A percentile compares a stretch with the other conserved stretches of the same genome.
Evolutionary conservation across 2,329 filamentous ascomycete species (phyloP).

Genomic region (Penicillium sp.): DNA sequence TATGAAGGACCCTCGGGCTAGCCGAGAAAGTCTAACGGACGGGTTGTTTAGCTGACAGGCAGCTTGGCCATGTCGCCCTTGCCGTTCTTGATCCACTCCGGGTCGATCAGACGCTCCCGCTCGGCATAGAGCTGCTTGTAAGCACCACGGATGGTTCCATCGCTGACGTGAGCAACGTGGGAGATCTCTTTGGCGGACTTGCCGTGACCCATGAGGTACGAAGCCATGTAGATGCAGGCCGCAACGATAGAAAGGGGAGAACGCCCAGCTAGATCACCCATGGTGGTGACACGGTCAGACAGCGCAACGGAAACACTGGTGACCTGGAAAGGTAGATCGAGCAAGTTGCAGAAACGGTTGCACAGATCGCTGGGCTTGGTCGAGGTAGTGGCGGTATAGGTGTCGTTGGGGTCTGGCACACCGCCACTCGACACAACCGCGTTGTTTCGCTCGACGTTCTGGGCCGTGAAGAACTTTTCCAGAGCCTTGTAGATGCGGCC

Average conservation of each 20-base stretch:
- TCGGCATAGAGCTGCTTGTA: slow-evolving; percentile 83
- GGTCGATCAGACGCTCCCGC: slow-evolving; percentile 69
- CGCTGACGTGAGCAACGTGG: slow-evolving; percentile 79
- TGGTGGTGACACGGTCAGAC: slow-evolving; percentile 71
- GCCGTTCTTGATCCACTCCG: slow-evolving; percentile 70
- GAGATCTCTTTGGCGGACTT: slow-evolving; percentile 86
- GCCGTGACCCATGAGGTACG: slow-evolving; percentile 75
- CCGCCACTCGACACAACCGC: slow-evolving; percentile 52
- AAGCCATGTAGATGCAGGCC: slow-evolving; percentile 95
- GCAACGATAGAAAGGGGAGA: slow-evolving; percentile 92
- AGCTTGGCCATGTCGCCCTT: slow-evolving; percentile 69
- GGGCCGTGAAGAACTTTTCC: slow-evolving; percentile 78
- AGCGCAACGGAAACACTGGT: slow-evolving; percentile 77
- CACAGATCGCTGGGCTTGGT: slow-evolving; percentile 82
- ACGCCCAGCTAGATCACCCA: slow-evolving; percentile 81
- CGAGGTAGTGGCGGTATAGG: slow-evolving; percentile 69
- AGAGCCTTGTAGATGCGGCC: slow-evolving; percentile 91
- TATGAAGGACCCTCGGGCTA: background rate
- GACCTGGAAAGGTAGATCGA: slow-evolving; percentile 71
- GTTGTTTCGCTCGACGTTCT: slow-evolving; percentile 59
- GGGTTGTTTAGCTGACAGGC: slow-evolving; percentile 50
- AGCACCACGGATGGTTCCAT: slow-evolving; percentile 92
- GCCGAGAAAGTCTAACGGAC: background rate
- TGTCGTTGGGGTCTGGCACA: slow-evolving; percentile 51
- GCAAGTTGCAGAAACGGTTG: slow-evolving; percentile 81